Conservation (phyloP, 2,329 filamentous ascomycete genomes). For the Neodidymelliopsis sp. region DNA sequence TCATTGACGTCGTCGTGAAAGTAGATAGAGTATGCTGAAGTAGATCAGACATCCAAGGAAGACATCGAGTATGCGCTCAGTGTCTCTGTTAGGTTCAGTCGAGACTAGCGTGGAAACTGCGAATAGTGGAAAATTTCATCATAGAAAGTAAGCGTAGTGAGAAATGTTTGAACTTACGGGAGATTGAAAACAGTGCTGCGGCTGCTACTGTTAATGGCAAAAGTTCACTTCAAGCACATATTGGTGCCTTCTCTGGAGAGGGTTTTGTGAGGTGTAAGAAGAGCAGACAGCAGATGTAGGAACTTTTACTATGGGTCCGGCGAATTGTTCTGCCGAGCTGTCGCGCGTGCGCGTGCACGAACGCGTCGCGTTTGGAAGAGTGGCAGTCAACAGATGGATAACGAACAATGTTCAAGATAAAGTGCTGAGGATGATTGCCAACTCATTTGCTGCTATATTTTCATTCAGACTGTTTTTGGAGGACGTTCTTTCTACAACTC, state of each 20-base stretch:
- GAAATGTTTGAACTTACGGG: conserved; percentile 1
- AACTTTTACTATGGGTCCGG: conserved; percentile 19
- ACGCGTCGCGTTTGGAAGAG: conserved; percentile 2
- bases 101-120: conserved; percentile 25
- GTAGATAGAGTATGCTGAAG: not conserved
- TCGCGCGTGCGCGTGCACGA: too few species aligned
- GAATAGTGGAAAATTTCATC: conserved; percentile 24
- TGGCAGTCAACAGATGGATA: not conserved
- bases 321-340: conserved; percentile 7
- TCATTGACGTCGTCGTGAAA: not conserved
- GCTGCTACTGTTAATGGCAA: not conserved
- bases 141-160: not conserved
- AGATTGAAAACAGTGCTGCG: not conserved
- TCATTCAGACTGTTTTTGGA: not conserved
- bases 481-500: conserved; percentile 20
- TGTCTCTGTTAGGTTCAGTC: conserved; percentile 21
- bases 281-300: not conserved
- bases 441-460: not conserved
- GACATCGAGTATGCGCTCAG: conserved; percentile 20
- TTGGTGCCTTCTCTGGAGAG: conserved; percentile 1
- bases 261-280: not conserved
- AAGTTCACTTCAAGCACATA: not conserved
- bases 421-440: too few species aligned
- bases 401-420: too few species aligned
- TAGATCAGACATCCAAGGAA: conserved; percentile 25